Evolutionary conservation across 257 asterid genomes (phyloP), one percentile per base, ranked within the genome.

Genomic region (Solanum chaucha): DNA sequence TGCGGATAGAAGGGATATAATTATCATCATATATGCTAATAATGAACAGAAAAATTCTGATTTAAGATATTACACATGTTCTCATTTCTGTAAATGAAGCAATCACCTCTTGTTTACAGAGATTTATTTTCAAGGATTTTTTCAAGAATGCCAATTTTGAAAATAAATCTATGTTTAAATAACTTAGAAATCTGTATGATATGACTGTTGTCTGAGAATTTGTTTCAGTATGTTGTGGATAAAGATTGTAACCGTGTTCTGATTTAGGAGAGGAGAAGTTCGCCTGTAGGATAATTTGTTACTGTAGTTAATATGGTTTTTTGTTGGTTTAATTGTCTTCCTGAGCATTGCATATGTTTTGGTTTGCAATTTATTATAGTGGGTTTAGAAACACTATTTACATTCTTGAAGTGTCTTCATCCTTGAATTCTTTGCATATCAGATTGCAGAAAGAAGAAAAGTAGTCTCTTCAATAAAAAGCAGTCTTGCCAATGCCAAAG

Each of bases 391-490:
- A 46, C 59, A 26, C 26, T 8, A 78, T 44, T 28, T 80, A 14
- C 17, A 46, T 80, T 78, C 15, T 14, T 44, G 65, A 36, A 44
- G 58, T 48, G 85, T 9, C 28, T 32, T 80, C 67, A 44, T 46
- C 28, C 67, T 80, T 80, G 34, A 28, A 15, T 80, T 80, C 74
- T 36, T 38, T 83, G 74, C 34, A 61, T 89, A 84, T 87, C 94
- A 97, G 99, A 97, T 96, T 88, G 92, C 96, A 55, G 96, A 95
- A 91, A 92, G 99, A 87, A 97, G 91, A 91, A 96, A 94, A 85
- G 40, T 95, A 89, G 96, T 95, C 32, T 93, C 98, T 58, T 90
- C 97, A 24, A 96, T 97, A 82, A 95, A 90, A 91, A 91, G 86
- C 86, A 93, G 96, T 91, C 87, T 93, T 14, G 84, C 91, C 40